Percentiles rank a stretch among this genome's conserved stretches.
These are phyloP conservation scores for Comarum palustre DNA, from an alignment of 306 rosid genomes.

Conservation along the genomic window DNA sequence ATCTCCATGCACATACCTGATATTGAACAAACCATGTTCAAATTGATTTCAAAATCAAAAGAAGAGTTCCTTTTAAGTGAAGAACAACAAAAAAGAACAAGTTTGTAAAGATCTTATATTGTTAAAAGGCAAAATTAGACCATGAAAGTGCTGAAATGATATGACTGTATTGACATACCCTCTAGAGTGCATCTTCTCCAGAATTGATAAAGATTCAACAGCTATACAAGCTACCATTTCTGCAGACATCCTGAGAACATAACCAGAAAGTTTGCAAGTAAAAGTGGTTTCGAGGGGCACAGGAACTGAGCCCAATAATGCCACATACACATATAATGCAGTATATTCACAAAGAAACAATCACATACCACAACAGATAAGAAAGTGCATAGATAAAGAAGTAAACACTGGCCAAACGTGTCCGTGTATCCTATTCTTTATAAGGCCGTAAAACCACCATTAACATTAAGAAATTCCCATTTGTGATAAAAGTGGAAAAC, in stretches of 20 bases:
- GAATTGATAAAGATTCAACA: constrained; percentile 85
- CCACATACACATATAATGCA: background rate
- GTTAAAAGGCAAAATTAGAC: background rate
- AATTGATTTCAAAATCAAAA: background rate
- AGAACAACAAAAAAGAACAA: background rate
- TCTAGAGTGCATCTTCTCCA: constrained; percentile 82
- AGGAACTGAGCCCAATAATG: background rate
- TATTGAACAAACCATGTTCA: constrained; percentile 15
- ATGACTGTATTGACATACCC: constrained; percentile 50
- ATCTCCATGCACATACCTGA: constrained; percentile 94
- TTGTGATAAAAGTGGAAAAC: no score
- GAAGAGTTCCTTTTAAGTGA: background rate
- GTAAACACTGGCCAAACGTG: background rate
- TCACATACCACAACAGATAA: background rate
- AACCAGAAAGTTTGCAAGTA: background rate
- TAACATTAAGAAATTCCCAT: background rate
- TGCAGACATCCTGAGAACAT: constrained; percentile 65
- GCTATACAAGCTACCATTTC: constrained; percentile 98
- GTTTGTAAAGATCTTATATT: background rate
- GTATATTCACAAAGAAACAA: background rate
- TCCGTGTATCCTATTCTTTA: background rate
- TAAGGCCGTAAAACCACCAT: background rate
- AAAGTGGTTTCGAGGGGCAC: background rate
- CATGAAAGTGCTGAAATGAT: background rate
- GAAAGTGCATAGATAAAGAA: background rate